Evolutionary conservation across 495 filamentous ascomycete genomes (phyloP), one percentile per base, ranked within the genome.

Genomic region (Tuber melanosporum): DNA sequence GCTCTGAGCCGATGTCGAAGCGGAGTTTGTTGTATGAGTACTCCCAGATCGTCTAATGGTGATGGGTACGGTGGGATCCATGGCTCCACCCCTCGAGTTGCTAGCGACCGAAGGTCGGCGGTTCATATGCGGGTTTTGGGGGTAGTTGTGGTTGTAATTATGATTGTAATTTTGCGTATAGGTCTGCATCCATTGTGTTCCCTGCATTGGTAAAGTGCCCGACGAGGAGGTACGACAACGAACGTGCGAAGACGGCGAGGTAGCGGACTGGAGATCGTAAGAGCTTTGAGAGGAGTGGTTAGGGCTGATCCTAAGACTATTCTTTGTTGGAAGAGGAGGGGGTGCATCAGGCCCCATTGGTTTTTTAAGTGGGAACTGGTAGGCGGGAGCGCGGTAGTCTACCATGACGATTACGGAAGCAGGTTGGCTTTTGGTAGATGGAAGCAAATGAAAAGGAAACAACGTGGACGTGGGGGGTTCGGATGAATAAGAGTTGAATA

Each of bases 191-290:
- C 57, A 26, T 36, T 66, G 57, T 36, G 36, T 66, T 66, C 26
- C 57, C 15, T 82, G 74, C 17, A 26, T 74, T 22, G 80, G 80
- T 36, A 82, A 66, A 44, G 74, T 74, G 26, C 80, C 80, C 52
- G 78, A 80, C 45, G 80, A 82, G 69, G 80, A 82, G 36, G 80
- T 79, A 47, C 80, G 80, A n/a, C 80, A 80, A 26, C 76, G 75
- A 26, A 42, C 41, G 70, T 82, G 80, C 20, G 78, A 79, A 72
- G 79, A 80, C 32, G 73, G 75, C 22, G 76, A 73, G 42, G 79
- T 74, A 19, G 70, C 43, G 44, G 80, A 79, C 73, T 57, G 77
- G n/a, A 72, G 72, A 26, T 71, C 43, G 80, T 82, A 82, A 47
- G 77, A 66, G 70, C 79, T 77, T 76, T 66, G 45, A 41, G 72